These are phyloP conservation scores for Rhizoctonia solani DNA, from an alignment of 1,284 basidiomycete species.

Conservation along the genomic window DNA sequence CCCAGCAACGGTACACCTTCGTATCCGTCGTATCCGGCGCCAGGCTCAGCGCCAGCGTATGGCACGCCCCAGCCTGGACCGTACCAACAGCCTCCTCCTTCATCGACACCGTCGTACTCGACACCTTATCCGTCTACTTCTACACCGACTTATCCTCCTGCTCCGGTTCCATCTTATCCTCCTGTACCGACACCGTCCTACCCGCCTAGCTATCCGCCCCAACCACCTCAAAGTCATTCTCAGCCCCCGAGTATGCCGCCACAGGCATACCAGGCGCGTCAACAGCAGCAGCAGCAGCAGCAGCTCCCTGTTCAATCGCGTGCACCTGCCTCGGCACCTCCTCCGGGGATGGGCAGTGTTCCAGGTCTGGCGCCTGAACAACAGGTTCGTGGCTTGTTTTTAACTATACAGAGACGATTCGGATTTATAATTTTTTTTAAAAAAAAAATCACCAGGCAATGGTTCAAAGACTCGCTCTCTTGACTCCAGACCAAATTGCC, in stretches of 20 bases:
- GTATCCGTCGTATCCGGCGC: too few species aligned
- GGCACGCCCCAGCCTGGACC: constrained; percentile 3
- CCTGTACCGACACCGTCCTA: background rate
- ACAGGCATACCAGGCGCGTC: constrained; percentile 20
- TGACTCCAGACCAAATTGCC: constrained; percentile 59
- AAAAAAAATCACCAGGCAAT: too few species aligned
- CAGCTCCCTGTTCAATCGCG: constrained; percentile 12
- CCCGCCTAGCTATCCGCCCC: background rate
- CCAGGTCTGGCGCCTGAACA: constrained; percentile 29
- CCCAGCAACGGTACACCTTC: background rate
- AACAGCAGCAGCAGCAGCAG: constrained; percentile 13
- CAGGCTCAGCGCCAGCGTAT: too few species aligned
- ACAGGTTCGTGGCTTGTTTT: constrained; percentile 13
- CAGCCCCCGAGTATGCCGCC: constrained; percentile 15
- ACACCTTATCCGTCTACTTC: constrained; percentile 4
- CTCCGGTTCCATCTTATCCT: background rate
- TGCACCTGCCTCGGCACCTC: background rate
- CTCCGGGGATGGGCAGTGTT: background rate
- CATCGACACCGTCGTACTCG: background rate
- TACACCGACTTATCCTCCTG: background rate
- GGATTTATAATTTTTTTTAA: too few species aligned
- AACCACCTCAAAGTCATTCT: background rate
- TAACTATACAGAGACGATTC: too few species aligned
- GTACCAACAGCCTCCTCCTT: constrained; percentile 5
- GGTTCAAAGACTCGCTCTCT: constrained; percentile 54